Base-by-base conservation (phyloP, 2,329 filamentous ascomycete genomes). In the Juglanconis oblonga region DNA sequence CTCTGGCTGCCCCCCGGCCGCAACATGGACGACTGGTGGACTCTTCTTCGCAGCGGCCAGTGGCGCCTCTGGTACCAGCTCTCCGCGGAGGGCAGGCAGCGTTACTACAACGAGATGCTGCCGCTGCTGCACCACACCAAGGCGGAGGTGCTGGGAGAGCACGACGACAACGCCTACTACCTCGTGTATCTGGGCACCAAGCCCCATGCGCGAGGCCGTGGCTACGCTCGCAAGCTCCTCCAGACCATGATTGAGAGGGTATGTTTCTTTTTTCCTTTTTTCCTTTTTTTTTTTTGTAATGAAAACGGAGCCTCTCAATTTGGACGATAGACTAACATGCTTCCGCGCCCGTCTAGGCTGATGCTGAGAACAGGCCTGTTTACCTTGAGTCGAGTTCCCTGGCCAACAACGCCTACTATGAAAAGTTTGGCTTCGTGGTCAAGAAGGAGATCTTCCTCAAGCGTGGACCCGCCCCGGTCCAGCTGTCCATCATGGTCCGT, bases 131-230 rank as follows among this genome's bases (percentile, higher is more conserved):
- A 91, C 74, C 77, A 87, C 66, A 88, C 88, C 69, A 93, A 93
- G 78, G 77, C 80, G 62, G 80, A 84, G 63, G 81, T 90, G 63
- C 82, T 95, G 73, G 87, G 88, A 29, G 79, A 82, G 44, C 81
- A 86, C 54, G 87, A 91, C 70, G 72, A 79, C 66, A 79, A 89
- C 62, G 87, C 84, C 70, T 95, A 90, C 81, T 95, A 95, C 72
- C 85, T 96, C 57, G 89, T 92, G 52, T 95, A 94, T 73, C 80
- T 96, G 63, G 91, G 91, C 64, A 92, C 89, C 54, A 89, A 87
- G 72, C 86, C 88, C 38, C 80, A 79, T 63, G 85, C 87, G 4
- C 84, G 88, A 62, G 85, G 90, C 52, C 87, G 87, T 67, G 91
- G 91, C 10, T 91, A 91, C 72, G 89, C 86, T 14, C 81, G 81